phyloP scores from a whole-genome alignment of 1,139 yeast species.

The Zygosaccharomyces pseudobailii region DNA sequence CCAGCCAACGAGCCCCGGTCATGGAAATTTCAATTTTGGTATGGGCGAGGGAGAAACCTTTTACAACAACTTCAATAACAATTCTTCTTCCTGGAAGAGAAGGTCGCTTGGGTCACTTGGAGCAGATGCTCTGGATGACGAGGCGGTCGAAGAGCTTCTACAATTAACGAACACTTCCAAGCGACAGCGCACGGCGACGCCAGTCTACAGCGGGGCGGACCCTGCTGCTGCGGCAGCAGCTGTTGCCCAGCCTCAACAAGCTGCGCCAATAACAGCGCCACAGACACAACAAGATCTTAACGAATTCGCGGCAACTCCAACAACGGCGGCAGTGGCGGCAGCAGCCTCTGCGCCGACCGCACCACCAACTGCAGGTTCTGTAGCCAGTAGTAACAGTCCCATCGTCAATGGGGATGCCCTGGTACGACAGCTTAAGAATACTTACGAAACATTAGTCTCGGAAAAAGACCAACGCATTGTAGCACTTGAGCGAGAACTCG shows the following conservation, averaged over 20 bases:
- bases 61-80: slow-evolving; percentile 7
- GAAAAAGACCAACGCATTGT: slow-evolving; percentile 31
- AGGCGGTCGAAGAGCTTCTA: slow-evolving; percentile 30
- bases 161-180: slow-evolving; percentile 25
- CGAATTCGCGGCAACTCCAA: slow-evolving; percentile 4
- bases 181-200: slow-evolving; percentile 16
- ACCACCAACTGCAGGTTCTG: slow-evolving; percentile 1
- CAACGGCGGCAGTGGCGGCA: slow-evolving; percentile 1
- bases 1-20: slow-evolving; percentile 33
- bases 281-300: slow-evolving; percentile 2
- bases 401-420: slow-evolving; percentile 13
- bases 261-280: slow-evolving; percentile 1
- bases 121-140: slow-evolving; percentile 27
- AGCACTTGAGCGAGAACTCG: slow-evolving; percentile 31
- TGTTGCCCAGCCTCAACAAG: background rate
- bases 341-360: background rate
- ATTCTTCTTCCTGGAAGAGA: slow-evolving; percentile 21
- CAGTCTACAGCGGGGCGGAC: slow-evolving; percentile 9
- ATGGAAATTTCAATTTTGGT: slow-evolving; percentile 16
- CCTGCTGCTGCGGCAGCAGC: background rate
- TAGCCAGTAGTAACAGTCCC: slow-evolving; percentile 6
- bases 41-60: slow-evolving; percentile 12
- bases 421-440: slow-evolving; percentile 18
- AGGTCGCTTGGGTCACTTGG: slow-evolving; percentile 28
- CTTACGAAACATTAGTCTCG: slow-evolving; percentile 26